Evolutionary conservation across 257 asterid species (phyloP).

Genomic region (Verbena officinalis): DNA sequence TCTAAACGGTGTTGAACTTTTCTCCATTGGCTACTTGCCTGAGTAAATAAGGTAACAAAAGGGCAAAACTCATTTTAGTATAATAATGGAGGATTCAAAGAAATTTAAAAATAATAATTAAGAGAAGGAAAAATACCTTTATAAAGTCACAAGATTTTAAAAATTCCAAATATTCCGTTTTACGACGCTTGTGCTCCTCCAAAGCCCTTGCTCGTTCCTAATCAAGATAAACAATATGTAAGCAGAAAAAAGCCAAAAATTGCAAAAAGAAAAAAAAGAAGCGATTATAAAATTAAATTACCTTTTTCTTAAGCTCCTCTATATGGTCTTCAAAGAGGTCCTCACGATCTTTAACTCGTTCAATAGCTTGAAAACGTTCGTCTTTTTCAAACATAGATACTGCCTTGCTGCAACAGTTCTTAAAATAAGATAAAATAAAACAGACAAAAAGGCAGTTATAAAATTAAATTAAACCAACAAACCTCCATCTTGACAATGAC

Average conservation of each 20-base stretch:
- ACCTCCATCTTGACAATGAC: slow-evolving; percentile 87
- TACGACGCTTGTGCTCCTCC: slow-evolving; percentile 80
- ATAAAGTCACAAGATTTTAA: slow-evolving; percentile 85
- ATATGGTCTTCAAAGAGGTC: slow-evolving; percentile 77
- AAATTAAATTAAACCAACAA: slow-evolving; percentile 9
- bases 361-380: slow-evolving; percentile 86
- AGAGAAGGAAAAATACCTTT: slow-evolving; percentile 71
- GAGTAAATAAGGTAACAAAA: slow-evolving; percentile 28
- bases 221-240: slow-evolving; percentile 32
- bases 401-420: slow-evolving; percentile 66
- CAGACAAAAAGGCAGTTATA: slow-evolving; percentile 16
- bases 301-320: slow-evolving; percentile 83
- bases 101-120: slow-evolving; percentile 13
- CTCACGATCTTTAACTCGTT: slow-evolving; percentile 79
- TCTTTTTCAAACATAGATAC: slow-evolving; percentile 72
- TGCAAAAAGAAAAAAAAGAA: background rate
- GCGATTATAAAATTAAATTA: slow-evolving; percentile 18
- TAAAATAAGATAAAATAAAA: slow-evolving; percentile 26
- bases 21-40: slow-evolving; percentile 99
- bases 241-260: slow-evolving; percentile 10
- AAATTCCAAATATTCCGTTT: slow-evolving; percentile 72
- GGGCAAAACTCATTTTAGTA: background rate
- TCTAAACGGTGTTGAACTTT: slow-evolving; percentile 91
- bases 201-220: slow-evolving; percentile 84
- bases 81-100: slow-evolving; percentile 22